Conservation (phyloP, 2,329 filamentous ascomycete species). For the Xylaria sp. region DNA sequence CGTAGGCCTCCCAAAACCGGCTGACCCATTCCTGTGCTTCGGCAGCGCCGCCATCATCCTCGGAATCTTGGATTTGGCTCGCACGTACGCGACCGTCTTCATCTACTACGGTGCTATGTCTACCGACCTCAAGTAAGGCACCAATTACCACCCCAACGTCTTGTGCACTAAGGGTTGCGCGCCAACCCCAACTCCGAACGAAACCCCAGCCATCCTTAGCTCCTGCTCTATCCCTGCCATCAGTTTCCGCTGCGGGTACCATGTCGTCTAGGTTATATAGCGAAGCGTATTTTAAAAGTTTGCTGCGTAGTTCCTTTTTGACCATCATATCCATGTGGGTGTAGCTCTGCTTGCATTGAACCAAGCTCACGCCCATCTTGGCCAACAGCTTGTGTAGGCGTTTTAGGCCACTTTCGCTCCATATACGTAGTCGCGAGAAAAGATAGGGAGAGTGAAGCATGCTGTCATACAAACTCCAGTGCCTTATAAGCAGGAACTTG, state of each 20-base stretch:
- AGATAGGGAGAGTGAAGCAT: slow-evolving; percentile 98
- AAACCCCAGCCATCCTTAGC: slow-evolving; percentile 96
- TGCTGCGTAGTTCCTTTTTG: slow-evolving; percentile 85
- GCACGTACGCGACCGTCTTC: slow-evolving; percentile 50
- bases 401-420: slow-evolving; percentile 90
- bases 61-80: slow-evolving; percentile 52
- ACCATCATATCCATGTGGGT: slow-evolving; percentile 99
- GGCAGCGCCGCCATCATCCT: slow-evolving; percentile 59
- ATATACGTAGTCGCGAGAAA: slow-evolving; percentile 90
- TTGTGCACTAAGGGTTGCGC: slow-evolving; percentile 90
- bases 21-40: slow-evolving; percentile 73
- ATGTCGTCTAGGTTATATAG: slow-evolving; percentile 95
- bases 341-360: slow-evolving; percentile 94
- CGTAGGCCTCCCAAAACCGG: slow-evolving; percentile 78
- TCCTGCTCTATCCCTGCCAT: slow-evolving; percentile 74
- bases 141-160: slow-evolving; percentile 95
- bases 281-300: slow-evolving; percentile 90
- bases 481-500: slow-evolving; percentile 88
- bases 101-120: slow-evolving; percentile 56
- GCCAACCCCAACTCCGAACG: slow-evolving; percentile 97
- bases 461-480: slow-evolving; percentile 98
- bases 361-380: slow-evolving; percentile 96
- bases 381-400: slow-evolving; percentile 92
- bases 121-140: slow-evolving; percentile 92
- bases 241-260: slow-evolving; percentile 81